These are phyloP conservation scores for Pigoraptor vietnamica DNA, from an alignment of 78 protist genomes.

Conservation along the genomic window DNA sequence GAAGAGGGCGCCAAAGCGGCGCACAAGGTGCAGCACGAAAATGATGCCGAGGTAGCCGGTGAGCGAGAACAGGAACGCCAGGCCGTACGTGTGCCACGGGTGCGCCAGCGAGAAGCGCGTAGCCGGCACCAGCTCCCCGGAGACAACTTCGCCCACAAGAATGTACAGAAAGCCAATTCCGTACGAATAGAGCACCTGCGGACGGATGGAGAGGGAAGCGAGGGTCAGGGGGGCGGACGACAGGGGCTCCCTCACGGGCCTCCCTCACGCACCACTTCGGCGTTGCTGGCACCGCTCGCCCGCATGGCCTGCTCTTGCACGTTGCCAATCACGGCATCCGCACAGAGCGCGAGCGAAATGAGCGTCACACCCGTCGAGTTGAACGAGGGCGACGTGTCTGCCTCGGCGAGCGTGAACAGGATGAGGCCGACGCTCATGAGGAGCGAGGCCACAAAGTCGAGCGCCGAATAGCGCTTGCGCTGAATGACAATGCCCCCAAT, in stretches of 20 bases:
- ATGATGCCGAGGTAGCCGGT: background rate
- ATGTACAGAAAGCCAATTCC: background rate
- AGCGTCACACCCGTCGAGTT: background rate
- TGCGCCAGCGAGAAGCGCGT: background rate
- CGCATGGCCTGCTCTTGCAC: conserved; percentile 1
- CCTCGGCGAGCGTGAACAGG: background rate
- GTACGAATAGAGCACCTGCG: conserved; percentile 2
- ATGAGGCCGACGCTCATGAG: background rate
- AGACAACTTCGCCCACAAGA: background rate
- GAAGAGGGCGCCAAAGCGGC: background rate
- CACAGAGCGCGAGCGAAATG: background rate
- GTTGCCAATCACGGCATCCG: conserved; percentile 13
- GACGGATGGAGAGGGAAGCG: background rate
- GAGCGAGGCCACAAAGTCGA: background rate
- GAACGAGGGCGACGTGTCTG: background rate
- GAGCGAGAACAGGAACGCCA: background rate
- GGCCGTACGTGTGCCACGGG: background rate
- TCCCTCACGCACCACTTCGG: conserved; percentile 21
- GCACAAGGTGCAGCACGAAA: background rate
- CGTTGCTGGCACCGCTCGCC: background rate
- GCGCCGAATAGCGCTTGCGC: background rate
- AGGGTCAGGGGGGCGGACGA: background rate
- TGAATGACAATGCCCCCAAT: conserved; percentile 2
- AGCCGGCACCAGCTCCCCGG: background rate
- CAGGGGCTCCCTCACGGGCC: too few relatives aligned